Evolutionary conservation across 306 rosid genomes (phyloP), one percentile per base, ranked within the genome.

Genomic region (Neltuma alba): DNA sequence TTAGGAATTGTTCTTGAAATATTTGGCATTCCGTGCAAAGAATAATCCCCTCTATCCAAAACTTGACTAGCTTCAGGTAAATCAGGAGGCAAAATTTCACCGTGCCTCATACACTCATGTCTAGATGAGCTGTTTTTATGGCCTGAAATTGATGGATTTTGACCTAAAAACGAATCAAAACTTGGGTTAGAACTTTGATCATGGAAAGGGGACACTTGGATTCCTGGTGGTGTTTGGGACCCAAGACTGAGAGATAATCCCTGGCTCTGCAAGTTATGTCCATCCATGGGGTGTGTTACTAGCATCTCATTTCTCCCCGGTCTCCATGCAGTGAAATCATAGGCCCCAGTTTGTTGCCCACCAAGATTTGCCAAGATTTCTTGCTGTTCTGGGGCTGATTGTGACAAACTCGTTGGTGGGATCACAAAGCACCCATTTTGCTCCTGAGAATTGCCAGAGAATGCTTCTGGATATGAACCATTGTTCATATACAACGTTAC

Each of bases 211-310:
- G 92, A 83, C 80, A 92, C 82, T 78, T 86, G 91, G 55, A 88
- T 84, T 82, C 81, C 90, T 36, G 93, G 76, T 57, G 89, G 81
- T 9, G 88, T 88, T 73, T 87, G 90, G 36, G 92, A 88, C 70
- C 94, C 83, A 14, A 92, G 93, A 82, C 91, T 89, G 62, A 92
- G 93, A 79, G 93, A 90, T 55, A 92, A 85, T 74, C 92, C 95
- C 76, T 90, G 97, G 50, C 86, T 90, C 83, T 82, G 94, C 85
- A 89, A 69, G 82, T 77, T 83, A 82, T 82, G 91, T 79, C 89
- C 92, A 69, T 83, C 80, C 80, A 88, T 72, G 28, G 83, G 76
- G 20, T 88, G 84, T 33, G 86, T 54, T 30, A 81, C 89, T 10
- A 88, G 83, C 85, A 91, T 80, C 72, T 83, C 92, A 85, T 83